A percentile compares a stretch with the other conserved stretches of the same genome.
Conservation (phyloP, 495 filamentous ascomycete genomes). For the Amphirosellinia nigrospora region DNA sequence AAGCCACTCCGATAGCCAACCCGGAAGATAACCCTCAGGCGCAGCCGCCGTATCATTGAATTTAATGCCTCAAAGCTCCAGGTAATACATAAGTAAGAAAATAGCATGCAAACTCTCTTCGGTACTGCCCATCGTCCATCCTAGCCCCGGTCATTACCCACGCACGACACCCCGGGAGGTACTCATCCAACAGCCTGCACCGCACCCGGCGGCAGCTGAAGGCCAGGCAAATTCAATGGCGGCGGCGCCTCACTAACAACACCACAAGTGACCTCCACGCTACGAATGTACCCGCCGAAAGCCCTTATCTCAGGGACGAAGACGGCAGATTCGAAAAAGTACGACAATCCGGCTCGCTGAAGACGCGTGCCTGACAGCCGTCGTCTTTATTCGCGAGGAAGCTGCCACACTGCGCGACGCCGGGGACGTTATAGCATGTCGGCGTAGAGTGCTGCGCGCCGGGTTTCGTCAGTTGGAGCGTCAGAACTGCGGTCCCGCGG, state of each 20-base stretch:
- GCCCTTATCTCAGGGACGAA: slow-evolving; percentile 45
- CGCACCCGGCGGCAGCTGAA: slow-evolving; percentile 32
- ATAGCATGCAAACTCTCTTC: too few relatives aligned
- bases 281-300: slow-evolving; percentile 45
- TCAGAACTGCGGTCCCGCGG: slow-evolving; percentile 40
- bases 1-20: too few relatives aligned
- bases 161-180: too few relatives aligned
- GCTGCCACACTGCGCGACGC: slow-evolving; percentile 41
- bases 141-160: too few relatives aligned
- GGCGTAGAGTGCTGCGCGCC: slow-evolving; percentile 29
- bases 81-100: too few relatives aligned
- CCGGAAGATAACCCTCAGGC: too few relatives aligned
- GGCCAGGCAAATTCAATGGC: slow-evolving; percentile 34
- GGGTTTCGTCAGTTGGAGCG: slow-evolving; percentile 37
- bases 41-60: too few relatives aligned
- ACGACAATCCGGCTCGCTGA: slow-evolving; percentile 43
- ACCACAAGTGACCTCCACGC: slow-evolving; percentile 46
- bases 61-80: too few relatives aligned
- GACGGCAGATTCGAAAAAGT: slow-evolving; percentile 47
- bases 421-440: slow-evolving; percentile 44
- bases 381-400: slow-evolving; percentile 46
- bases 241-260: slow-evolving; percentile 34
- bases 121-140: too few relatives aligned
- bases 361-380: slow-evolving; percentile 49
- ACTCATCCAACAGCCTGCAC: slow-evolving; percentile 33